phyloP scores from a whole-genome alignment of 2,329 filamentous ascomycete species.

The Aspergillus sp. region DNA sequence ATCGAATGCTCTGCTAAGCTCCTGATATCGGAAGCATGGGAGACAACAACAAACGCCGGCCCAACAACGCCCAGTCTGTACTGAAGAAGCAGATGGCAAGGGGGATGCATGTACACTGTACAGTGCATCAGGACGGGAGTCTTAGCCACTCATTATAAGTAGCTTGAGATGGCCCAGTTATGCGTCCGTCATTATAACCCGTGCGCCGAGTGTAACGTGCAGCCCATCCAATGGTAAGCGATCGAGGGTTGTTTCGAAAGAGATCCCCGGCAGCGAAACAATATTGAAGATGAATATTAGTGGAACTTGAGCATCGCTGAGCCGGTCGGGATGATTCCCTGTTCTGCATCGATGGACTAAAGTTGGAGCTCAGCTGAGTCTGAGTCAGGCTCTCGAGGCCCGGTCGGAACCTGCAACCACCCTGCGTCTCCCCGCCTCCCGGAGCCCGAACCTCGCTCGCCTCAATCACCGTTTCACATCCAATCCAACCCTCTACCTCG shows the following conservation, averaged over 20 bases:
- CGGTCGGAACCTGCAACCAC: conserved; percentile 18
- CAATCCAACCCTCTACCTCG: conserved; percentile 6
- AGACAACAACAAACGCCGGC: background rate
- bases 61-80: background rate
- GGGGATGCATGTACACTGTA: background rate
- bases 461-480: conserved; percentile 24
- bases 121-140: background rate
- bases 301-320: no score
- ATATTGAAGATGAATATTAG: background rate
- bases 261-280: background rate
- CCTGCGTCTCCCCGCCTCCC: conserved; percentile 36
- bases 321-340: no score
- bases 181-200: conserved; percentile 19
- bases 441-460: conserved; percentile 28
- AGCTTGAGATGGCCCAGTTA: conserved; percentile 5
- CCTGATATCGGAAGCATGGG: background rate
- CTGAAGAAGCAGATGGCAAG: background rate
- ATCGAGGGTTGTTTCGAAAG: background rate
- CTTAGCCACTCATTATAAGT: background rate
- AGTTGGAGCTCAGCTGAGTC: background rate
- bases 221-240: conserved; percentile 7
- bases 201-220: conserved; percentile 21
- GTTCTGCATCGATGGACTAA: background rate
- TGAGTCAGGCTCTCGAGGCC: conserved; percentile 8
- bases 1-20: background rate